phyloP scores from a whole-genome alignment of 2,329 filamentous ascomycete species.

The Talaromyces funiculosus region DNA sequence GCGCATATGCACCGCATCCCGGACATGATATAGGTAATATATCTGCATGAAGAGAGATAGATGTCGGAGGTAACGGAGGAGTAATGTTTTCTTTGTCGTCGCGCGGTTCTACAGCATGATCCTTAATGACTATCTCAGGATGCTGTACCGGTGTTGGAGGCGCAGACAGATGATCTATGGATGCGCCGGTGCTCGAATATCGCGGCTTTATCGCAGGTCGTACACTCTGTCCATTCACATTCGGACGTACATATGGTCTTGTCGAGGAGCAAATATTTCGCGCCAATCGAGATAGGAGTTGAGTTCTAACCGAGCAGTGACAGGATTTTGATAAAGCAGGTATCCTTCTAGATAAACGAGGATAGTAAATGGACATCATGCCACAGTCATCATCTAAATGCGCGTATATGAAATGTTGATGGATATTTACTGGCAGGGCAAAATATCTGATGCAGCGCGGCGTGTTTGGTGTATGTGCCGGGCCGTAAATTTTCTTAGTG shows the following conservation, averaged over 20 bases:
- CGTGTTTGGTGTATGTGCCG: constrained; percentile 2
- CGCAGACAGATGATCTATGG: neutral
- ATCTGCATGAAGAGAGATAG: constrained; percentile 14
- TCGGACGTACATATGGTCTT: neutral
- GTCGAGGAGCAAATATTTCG: neutral
- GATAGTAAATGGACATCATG: constrained; percentile 1
- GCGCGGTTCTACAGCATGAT: constrained; percentile 17
- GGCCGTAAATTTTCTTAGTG: constrained; percentile 13
- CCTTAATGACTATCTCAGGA: neutral
- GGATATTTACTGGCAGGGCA: neutral
- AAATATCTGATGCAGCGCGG: neutral
- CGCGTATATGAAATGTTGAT: neutral
- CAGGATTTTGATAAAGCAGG: constrained; percentile 1
- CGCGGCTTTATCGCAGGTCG: neutral
- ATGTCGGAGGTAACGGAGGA: constrained; percentile 15
- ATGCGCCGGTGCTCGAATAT: neutral
- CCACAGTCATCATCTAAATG: neutral
- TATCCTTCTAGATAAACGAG: constrained; percentile 3
- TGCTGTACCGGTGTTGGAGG: constrained; percentile 14
- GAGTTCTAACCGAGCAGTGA: neutral
- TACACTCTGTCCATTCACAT: neutral
- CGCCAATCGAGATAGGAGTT: neutral
- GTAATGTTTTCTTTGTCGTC: neutral
- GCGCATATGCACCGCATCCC: constrained; percentile 58
- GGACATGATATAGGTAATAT: constrained; percentile 52